These are phyloP conservation scores for Macrolepiota albuminosa DNA, from an alignment of 768 basidiomycete genomes.

Conservation along the genomic window DNA sequence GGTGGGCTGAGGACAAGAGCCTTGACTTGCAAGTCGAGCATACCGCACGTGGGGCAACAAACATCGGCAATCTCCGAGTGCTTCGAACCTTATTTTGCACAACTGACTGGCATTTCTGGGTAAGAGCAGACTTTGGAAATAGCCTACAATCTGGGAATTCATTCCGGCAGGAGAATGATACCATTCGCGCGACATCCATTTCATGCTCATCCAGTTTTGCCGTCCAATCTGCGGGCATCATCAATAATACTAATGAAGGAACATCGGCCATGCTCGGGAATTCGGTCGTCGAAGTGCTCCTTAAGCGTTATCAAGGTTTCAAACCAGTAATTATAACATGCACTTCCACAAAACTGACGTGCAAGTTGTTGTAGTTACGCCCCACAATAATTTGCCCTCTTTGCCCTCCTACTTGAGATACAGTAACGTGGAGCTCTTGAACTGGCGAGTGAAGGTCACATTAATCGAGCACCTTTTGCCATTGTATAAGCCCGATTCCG, in stretches of 20 bases:
- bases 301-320: not conserved
- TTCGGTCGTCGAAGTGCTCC: not conserved
- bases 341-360: not conserved
- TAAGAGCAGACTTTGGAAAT: not conserved
- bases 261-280: not conserved
- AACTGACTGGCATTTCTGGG: not conserved
- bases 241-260: not conserved
- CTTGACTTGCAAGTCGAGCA: slow-evolving; percentile 15
- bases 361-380: not conserved
- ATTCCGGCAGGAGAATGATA: not conserved
- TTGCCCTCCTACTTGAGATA: not conserved
- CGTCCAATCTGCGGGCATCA: not conserved
- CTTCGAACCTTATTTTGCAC: slow-evolving; percentile 8
- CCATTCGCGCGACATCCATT: not conserved
- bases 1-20: not conserved
- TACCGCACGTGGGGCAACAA: slow-evolving; percentile 11
- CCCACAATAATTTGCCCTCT: too few species aligned
- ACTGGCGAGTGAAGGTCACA: not conserved
- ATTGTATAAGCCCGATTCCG: not conserved
- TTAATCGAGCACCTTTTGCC: not conserved
- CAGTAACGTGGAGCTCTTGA: not conserved
- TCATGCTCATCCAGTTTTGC: not conserved
- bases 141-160: not conserved
- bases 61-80: slow-evolving; percentile 17
- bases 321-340: not conserved